phyloP scores from a whole-genome alignment of 768 basidiomycete species.

The Boletus fagicola region DNA sequence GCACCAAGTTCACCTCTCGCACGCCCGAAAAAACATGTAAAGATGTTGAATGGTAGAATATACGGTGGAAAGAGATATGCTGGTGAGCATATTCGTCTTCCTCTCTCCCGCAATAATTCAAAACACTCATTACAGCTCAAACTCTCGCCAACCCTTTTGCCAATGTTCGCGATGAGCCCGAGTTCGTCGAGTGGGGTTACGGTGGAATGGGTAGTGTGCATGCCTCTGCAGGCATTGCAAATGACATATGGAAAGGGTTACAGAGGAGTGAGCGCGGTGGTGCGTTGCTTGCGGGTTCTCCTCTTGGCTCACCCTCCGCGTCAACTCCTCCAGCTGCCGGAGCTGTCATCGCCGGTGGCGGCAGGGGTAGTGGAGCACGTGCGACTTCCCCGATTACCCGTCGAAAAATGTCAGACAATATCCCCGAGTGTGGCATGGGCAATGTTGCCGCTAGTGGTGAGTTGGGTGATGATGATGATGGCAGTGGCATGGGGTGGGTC shows the following conservation, averaged over 20 bases:
- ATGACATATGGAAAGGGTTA: slow-evolving; percentile 29
- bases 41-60: slow-evolving; percentile 83
- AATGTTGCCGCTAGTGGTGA: slow-evolving; percentile 19
- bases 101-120: neutral
- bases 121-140: slow-evolving; percentile 18
- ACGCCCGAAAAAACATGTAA: slow-evolving; percentile 38
- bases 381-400: slow-evolving; percentile 12
- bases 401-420: slow-evolving; percentile 15
- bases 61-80: slow-evolving; percentile 55
- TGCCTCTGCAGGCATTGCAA: slow-evolving; percentile 27
- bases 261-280: slow-evolving; percentile 29
- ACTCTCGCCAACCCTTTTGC: slow-evolving; percentile 58
- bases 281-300: slow-evolving; percentile 20
- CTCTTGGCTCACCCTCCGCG: neutral
- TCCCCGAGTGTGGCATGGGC: slow-evolving; percentile 32
- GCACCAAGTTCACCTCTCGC: slow-evolving; percentile 4
- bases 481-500: slow-evolving; percentile 86
- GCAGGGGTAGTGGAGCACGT: slow-evolving; percentile 12
- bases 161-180: slow-evolving; percentile 61
- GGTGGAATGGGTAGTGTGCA: slow-evolving; percentile 73
- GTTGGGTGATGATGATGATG: slow-evolving; percentile 63
- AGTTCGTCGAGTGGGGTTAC: slow-evolving; percentile 92
- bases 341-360: slow-evolving; percentile 21
- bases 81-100: slow-evolving; percentile 12
- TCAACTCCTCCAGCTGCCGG: slow-evolving; percentile 29